Evolutionary conservation across 768 basidiomycete species (phyloP), one percentile per base, ranked within the genome.

Genomic region (Rhodotorula diobovata): DNA sequence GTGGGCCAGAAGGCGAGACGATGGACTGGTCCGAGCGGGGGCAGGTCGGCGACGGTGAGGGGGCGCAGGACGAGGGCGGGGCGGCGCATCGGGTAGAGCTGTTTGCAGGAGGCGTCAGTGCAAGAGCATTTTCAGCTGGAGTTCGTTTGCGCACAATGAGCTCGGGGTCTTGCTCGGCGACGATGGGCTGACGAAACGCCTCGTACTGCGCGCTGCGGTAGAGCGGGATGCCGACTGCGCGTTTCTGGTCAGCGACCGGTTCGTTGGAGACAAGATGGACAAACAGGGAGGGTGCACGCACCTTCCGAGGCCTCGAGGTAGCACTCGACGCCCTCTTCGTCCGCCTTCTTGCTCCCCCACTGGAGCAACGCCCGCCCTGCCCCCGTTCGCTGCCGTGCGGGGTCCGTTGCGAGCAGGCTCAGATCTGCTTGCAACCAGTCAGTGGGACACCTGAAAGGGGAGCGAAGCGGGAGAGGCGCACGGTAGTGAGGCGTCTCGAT

Each of bases 71-170:
- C n/a, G 34, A 66, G 60, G 1, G 59, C 53, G 0, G 64, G 64
- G 14, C 63, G 63, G 43, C n/a, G 53, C 56, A 65, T 65, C 16
- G 64, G 64, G 45, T n/a, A 35, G 39, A 53, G 57, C 63, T 64
- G 48, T 41, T 37, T 12, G 35, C 48, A 32, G 35, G 20, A 32
- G 28, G 35, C 34, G 39, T 25, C 21, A 48, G 21, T 18, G 46
- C 10, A 8, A 45, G 41, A 43, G 18, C 14, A 43, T 12, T 7
- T 7, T 2, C 14, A 43, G 9, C 14, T 9, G 41, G 41, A 56
- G n/a, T n/a, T n/a, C n/a, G n/a, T n/a, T n/a, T n/a, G n/a, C 59
- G 59, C 25, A 53, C 59, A 30, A 11, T 14, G 28, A 55, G 54
- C 7, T 55, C 53, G 18, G 32, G 18, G 32, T 64, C 53, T 4